Evolutionary conservation across 352 stramenopile genomes (phyloP).

Genomic region (Elongisporangium anandrum): DNA sequence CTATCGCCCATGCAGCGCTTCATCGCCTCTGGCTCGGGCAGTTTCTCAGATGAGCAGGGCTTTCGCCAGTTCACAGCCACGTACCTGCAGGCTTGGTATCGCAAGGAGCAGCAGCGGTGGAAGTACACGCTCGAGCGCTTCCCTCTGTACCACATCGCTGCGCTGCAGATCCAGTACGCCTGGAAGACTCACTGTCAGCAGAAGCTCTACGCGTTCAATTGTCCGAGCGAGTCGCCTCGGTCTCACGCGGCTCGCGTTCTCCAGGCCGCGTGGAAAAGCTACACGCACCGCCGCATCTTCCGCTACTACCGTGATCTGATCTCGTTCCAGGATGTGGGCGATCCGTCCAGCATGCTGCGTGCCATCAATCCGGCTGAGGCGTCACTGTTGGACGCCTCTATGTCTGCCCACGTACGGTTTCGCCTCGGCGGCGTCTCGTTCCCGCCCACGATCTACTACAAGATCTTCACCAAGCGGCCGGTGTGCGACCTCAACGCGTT

Average conservation of each 20-base stretch:
- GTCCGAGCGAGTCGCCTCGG: constrained; percentile 22
- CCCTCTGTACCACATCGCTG: constrained; percentile 82
- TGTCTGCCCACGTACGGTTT: constrained; percentile 81
- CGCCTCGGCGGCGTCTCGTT: constrained; percentile 84
- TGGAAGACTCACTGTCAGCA: constrained; percentile 58
- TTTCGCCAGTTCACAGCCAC: constrained; percentile 62
- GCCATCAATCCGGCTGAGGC: constrained; percentile 85
- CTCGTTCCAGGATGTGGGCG: constrained; percentile 68
- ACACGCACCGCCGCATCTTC: constrained; percentile 73
- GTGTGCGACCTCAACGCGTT: constrained; percentile 89
- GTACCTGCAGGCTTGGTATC: constrained; percentile 66
- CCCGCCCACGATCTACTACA: constrained; percentile 93
- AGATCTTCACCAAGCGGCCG: constrained; percentile 86
- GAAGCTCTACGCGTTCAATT: constrained; percentile 18
- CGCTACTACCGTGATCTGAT: constrained; percentile 79
- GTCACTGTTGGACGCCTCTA: constrained; percentile 71
- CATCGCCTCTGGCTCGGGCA: constrained; percentile 34
- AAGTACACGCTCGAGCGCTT: constrained; percentile 44
- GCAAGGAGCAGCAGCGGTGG: constrained; percentile 44
- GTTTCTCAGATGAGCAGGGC: constrained; percentile 46
- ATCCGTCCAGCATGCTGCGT: constrained; percentile 75
- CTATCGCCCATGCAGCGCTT: constrained; percentile 70
- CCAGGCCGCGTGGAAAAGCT: constrained; percentile 67
- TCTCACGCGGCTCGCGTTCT: constrained; percentile 41
- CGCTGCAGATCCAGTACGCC: constrained; percentile 76